Conservation (phyloP, 208 protist species). For the Trypanosoma melophagium region DNA sequence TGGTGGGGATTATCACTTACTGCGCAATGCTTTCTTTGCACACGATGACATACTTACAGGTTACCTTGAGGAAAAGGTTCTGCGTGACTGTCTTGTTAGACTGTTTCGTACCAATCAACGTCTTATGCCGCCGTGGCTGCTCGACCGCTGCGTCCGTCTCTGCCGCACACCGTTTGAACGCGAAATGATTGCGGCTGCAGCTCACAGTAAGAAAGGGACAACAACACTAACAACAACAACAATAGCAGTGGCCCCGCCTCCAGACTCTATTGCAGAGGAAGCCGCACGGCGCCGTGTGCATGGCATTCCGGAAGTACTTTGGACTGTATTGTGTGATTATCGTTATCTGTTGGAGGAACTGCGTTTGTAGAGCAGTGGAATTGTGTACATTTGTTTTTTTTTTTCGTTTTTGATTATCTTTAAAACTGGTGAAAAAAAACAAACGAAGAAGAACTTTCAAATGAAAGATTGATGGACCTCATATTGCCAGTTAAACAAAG, state of each 20-base stretch:
- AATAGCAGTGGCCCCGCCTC: neutral
- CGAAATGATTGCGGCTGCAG: conserved; percentile 13
- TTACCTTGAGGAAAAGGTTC: conserved; percentile 37
- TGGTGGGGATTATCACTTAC: conserved; percentile 34
- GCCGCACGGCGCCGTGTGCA: conserved; percentile 32
- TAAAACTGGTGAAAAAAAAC: neutral
- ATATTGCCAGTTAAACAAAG: too few relatives aligned
- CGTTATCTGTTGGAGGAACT: conserved; percentile 51
- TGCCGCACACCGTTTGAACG: conserved; percentile 41
- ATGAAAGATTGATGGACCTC: neutral
- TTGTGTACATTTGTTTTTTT: neutral
- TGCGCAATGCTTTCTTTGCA: conserved; percentile 36
- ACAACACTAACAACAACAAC: neutral
- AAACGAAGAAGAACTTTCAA: neutral
- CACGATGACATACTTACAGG: conserved; percentile 42
- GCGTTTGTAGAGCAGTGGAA: conserved; percentile 19
- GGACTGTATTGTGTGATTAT: conserved; percentile 49
- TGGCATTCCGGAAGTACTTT: conserved; percentile 28
- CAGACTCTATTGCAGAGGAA: conserved; percentile 28
- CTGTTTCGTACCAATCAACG: conserved; percentile 28
- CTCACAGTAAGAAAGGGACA: neutral
- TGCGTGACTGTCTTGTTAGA: conserved; percentile 37
- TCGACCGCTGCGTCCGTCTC: conserved; percentile 41
- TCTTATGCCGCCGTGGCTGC: conserved; percentile 40
- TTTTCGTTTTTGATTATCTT: neutral